These are phyloP conservation scores for Fusarium chuoi DNA, from an alignment of 2,329 filamentous ascomycete genomes.

Conservation along the genomic window DNA sequence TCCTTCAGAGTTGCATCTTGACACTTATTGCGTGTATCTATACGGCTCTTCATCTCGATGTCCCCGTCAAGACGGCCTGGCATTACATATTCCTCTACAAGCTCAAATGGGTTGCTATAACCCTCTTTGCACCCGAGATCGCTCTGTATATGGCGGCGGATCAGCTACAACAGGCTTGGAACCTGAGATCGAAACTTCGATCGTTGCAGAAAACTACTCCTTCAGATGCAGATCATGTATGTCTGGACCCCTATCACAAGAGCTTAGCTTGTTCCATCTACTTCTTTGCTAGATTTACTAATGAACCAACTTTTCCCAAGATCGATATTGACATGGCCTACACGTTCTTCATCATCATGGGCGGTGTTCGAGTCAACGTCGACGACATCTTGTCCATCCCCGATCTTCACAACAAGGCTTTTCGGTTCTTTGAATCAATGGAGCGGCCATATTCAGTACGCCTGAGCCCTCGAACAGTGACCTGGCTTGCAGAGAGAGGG, in stretches of 20 bases:
- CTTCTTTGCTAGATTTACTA: background rate
- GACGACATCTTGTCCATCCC: conserved; percentile 11
- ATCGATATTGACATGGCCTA: conserved; percentile 33
- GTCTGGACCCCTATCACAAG: background rate
- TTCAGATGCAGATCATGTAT: background rate
- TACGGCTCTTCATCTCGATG: conserved; percentile 51
- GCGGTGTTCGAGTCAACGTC: conserved; percentile 38
- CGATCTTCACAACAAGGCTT: background rate
- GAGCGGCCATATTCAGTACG: conserved; percentile 1
- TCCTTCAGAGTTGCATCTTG: conserved; percentile 49
- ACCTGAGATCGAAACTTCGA: background rate
- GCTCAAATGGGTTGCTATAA: conserved; percentile 45
- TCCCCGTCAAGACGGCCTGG: conserved; percentile 37
- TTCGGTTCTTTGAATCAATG: background rate
- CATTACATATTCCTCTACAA: conserved; percentile 28
- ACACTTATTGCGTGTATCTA: conserved; percentile 51
- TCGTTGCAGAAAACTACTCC: background rate
- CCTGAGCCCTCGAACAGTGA: background rate
- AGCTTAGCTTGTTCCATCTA: background rate
- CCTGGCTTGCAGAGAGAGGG: conserved; percentile 12
- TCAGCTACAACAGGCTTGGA: conserved; percentile 21
- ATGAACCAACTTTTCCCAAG: background rate
- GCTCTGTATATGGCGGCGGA: conserved; percentile 42
- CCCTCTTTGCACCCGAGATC: conserved; percentile 48
- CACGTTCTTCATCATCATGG: conserved; percentile 47